Evolutionary conservation across 106 monocot species (phyloP), one percentile per base, ranked within the genome.

Genomic region (Allium fistulosum): DNA sequence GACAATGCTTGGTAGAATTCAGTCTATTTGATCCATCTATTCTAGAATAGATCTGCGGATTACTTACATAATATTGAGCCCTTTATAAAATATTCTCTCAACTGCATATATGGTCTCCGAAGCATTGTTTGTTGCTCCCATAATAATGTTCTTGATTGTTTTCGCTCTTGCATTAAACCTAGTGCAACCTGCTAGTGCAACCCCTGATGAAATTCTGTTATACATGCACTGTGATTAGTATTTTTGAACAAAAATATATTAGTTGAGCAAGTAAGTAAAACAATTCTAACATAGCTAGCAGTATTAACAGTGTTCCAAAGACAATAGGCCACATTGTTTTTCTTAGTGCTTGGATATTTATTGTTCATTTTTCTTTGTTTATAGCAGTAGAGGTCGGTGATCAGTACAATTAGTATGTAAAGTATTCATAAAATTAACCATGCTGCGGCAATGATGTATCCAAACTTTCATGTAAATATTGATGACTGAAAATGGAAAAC

Each of bases 201-300:
- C 67, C 61, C 84, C 82, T 0, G 92, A 89, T 68, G 84, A 71
- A 62, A 87, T 59, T 84, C 97, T 97, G 70, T 72, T 58, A 7
- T 8, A 52, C 52, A 52, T 52, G 52, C 11, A 52, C 52, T 8
- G 52, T 11, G 52, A 8, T 52, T 52, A n/a, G n/a, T n/a, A n/a
- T 52, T 52, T 11, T 52, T 52, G 52, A 52, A 52, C 52, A 52
- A 8, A 52, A 52, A 52, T 52, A 52, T 52, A 52, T 11, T 52
- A 7, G 7, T 52, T 8, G 9, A 8, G 52, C 52, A 52, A 52
- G 11, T 52, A 52, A 52, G 52, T 52, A 52, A 52, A 59, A 17
- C 53, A n/a, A 64, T 65, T 63, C 87, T 91, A 82, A 91, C 95
- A 95, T 79, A 61, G 74, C 71, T 48, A 92, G 71, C 22, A 78